Evolutionary conservation across 495 filamentous ascomycete species (phyloP).

Genomic region (Sordaria brevicollis): DNA sequence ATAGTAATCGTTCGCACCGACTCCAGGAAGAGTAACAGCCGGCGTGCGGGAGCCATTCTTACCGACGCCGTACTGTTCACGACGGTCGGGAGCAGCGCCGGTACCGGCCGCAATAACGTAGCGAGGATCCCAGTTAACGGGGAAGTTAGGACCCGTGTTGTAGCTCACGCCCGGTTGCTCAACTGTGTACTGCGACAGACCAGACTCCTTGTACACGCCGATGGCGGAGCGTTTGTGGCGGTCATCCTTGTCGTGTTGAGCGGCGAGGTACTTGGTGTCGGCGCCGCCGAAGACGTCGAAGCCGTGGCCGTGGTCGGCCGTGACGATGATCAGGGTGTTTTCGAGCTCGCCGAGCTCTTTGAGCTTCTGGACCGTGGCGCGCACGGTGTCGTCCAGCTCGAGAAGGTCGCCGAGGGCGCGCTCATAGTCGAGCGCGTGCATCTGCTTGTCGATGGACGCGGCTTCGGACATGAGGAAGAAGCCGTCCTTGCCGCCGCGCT

Average conservation of each 20-base stretch:
- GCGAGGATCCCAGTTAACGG: constrained; percentile 63
- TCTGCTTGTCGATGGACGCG: constrained; percentile 70
- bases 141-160: constrained; percentile 57
- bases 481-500: constrained; percentile 51
- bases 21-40: constrained; percentile 33
- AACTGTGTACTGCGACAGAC: constrained; percentile 57
- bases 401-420: constrained; percentile 64
- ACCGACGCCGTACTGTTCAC: constrained; percentile 57
- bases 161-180: constrained; percentile 35
- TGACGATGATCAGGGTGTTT: constrained; percentile 59
- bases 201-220: constrained; percentile 55
- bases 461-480: constrained; percentile 73
- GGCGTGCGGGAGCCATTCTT: constrained; percentile 45
- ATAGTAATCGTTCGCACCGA: constrained; percentile 34
- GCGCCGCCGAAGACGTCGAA: constrained; percentile 47
- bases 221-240: constrained; percentile 57
- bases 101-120: constrained; percentile 60
- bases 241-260: constrained; percentile 37
- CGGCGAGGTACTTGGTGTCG: constrained; percentile 49
- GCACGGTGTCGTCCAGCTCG: constrained; percentile 65
- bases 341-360: constrained; percentile 45
- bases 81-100: constrained; percentile 53
- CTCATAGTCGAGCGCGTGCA: constrained; percentile 68
- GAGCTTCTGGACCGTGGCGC: constrained; percentile 54
- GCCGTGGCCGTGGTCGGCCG: constrained; percentile 69